Evolutionary conservation across 495 filamentous ascomycete species (phyloP), one percentile per base, ranked within the genome.

Genomic region (Filosporella fistucella): DNA sequence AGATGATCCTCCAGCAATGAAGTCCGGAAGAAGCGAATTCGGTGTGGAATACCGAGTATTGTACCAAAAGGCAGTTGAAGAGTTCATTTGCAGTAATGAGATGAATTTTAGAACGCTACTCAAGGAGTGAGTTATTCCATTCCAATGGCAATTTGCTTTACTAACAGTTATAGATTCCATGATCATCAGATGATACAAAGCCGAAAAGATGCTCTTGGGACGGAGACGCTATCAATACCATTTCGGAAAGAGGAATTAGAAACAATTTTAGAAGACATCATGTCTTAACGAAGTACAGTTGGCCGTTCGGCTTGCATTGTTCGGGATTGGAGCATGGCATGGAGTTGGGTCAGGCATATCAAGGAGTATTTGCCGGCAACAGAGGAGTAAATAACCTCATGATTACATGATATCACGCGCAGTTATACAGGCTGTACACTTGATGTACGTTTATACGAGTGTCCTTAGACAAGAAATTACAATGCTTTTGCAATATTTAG

Each of bases 121-220:
- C 58, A 97, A 96, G 68, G 93, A 98, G 77, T 89, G 67, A 39
- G 84, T 67, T 24, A 17, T 16, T 17, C 20, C n/a, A 4, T 13
- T 17, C 5, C 40, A 8, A 7, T n/a, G 11, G 16, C 14, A 42
- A 22, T 7, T 39, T 25, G 29, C 16, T 28, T 47, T 52, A 32
- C 65, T 69, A 45, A 72, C 55, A 13, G 3, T 35, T 23, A 37
- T 54, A 84, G 80, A 64, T 95, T 98, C 64, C 87, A 95, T 60
- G 93, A 98, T 56, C 93, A 98, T 67, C 88, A 95, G 57, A 97
- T 97, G 84, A 81, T 98, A 49, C 85, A 85, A 17, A 89, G 82
- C 44, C 79, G 84, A 50, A 91, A 89, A 67, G 91, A 97, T 69
- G 76, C 75, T 2, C 70, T 85, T 45, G 93, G 93, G 0, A 86